phyloP scores from a whole-genome alignment of 805 yeast genomes.

The Tetrapisispora fleetii region DNA sequence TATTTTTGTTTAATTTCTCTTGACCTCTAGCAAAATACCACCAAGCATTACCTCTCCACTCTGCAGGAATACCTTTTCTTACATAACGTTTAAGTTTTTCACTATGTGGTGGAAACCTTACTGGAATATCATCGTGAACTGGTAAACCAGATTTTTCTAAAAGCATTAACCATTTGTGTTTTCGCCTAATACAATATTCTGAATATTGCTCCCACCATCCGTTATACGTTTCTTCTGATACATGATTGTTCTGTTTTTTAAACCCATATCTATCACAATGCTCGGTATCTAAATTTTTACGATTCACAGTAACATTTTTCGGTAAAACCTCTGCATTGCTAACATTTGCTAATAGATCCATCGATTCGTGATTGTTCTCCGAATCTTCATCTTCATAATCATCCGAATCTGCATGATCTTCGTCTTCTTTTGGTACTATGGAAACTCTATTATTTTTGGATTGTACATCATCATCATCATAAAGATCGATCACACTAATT shows the following conservation, averaged over 20 bases:
- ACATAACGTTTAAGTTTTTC: conserved; percentile 73
- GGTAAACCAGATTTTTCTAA: conserved; percentile 61
- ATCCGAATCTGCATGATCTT: conserved; percentile 6
- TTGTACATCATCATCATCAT: conserved; percentile 24
- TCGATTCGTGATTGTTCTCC: neutral
- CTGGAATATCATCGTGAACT: conserved; percentile 40
- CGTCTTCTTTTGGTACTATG: conserved; percentile 1
- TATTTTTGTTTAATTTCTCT: conserved; percentile 56
- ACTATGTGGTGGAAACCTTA: conserved; percentile 65
- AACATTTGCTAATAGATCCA: neutral
- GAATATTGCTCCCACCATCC: conserved; percentile 68
- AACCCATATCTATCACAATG: conserved; percentile 79
- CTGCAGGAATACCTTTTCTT: conserved; percentile 90
- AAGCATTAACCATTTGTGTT: conserved; percentile 64
- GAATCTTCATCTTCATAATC: conserved; percentile 2
- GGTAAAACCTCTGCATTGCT: conserved; percentile 1
- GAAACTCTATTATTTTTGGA: conserved; percentile 3
- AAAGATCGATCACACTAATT: conserved; percentile 31
- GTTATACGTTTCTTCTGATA: conserved; percentile 51
- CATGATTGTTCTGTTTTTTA: conserved; percentile 49
- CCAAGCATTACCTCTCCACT: conserved; percentile 97
- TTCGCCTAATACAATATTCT: conserved; percentile 51
- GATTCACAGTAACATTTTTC: neutral
- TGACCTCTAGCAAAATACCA: conserved; percentile 85
- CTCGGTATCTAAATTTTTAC: conserved; percentile 2